Evolutionary conservation across 116 monocot genomes (phyloP).

Genomic region (Trichopus zeylanicus): DNA sequence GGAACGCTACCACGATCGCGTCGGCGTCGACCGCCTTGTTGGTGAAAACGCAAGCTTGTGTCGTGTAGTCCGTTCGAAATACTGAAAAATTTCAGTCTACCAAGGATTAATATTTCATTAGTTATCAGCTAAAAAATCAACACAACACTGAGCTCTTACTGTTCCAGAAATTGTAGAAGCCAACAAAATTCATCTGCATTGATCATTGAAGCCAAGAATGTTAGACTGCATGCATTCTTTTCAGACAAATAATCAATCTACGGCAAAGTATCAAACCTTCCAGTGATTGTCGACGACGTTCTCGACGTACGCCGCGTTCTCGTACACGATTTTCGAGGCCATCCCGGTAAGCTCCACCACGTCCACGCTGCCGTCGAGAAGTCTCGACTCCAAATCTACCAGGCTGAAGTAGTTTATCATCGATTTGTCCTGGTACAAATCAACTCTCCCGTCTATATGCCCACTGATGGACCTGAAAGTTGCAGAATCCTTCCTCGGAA

Average conservation of each 20-base stretch:
- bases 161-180: constrained; percentile 25
- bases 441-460: not conserved
- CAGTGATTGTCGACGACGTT: constrained; percentile 22
- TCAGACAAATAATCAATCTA: no score
- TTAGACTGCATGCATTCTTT: not conserved
- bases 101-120: no score
- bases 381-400: not conserved
- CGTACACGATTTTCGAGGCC: constrained; percentile 34
- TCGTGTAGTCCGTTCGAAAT: constrained; percentile 5
- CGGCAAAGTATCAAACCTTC: constrained; percentile 30
- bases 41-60: constrained; percentile 18
- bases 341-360: constrained; percentile 22
- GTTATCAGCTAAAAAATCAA: not conserved
- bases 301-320: constrained; percentile 21
- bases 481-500: constrained; percentile 8
- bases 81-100: constrained; percentile 3
- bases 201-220: not conserved
- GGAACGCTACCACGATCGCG: constrained; percentile 16
- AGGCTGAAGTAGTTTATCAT: not conserved
- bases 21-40: constrained; percentile 10
- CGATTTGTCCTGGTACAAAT: constrained; percentile 1
- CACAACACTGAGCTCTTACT: constrained; percentile 1
- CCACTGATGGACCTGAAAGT: constrained; percentile 4
- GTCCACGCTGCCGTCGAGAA: not conserved
- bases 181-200: constrained; percentile 27